Conservation (phyloP, 2,329 filamentous ascomycete species). For the Diaporthe vaccinii region DNA sequence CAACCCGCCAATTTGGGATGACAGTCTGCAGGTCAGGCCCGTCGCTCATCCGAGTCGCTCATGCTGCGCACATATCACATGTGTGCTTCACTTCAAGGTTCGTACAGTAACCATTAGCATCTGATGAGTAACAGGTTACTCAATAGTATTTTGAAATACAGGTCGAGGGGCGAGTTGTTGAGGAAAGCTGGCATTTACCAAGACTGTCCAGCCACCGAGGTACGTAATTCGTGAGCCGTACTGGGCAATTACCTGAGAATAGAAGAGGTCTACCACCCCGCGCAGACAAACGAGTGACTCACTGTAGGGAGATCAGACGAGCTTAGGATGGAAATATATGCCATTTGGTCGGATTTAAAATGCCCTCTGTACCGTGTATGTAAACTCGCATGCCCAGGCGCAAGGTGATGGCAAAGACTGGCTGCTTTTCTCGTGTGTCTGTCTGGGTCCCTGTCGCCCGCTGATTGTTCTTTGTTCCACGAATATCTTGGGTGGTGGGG, state of each 20-base stretch:
- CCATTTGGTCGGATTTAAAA: neutral
- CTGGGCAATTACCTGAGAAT: neutral
- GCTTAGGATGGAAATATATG: neutral
- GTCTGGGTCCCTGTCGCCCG: neutral
- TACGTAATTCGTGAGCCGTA: constrained; percentile 9
- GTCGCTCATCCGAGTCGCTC: neutral
- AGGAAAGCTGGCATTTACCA: neutral
- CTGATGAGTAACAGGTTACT: neutral
- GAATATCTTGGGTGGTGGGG: constrained; percentile 21
- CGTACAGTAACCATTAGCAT: neutral
- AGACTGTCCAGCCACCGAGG: neutral
- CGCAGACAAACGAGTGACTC: neutral
- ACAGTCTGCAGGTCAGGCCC: constrained; percentile 17
- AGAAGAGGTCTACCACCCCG: neutral
- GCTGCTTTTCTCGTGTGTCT: neutral
- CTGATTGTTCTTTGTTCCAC: neutral
- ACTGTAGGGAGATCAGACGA: neutral
- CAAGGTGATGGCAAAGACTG: neutral
- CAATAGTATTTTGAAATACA: neutral
- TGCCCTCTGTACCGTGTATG: neutral
- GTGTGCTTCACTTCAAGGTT: neutral
- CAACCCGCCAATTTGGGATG: constrained; percentile 29
- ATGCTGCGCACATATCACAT: neutral
- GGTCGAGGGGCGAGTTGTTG: neutral
- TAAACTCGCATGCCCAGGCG: too few relatives aligned